Evolutionary conservation across 306 rosid genomes (phyloP).

Genomic region (Luffa acutangula): DNA sequence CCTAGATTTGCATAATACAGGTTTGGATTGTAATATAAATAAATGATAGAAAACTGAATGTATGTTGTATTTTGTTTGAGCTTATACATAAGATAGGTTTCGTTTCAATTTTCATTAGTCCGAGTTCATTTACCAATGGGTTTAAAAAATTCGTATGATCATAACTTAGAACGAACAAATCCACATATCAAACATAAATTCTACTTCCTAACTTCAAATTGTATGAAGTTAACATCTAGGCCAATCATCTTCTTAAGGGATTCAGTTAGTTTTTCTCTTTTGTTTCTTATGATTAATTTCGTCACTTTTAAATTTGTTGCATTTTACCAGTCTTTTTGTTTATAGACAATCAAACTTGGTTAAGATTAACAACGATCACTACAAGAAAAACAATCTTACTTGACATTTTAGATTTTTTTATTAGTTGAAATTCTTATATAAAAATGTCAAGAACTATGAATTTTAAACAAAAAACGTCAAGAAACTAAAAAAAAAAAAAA

Average conservation of each 20-base stretch:
- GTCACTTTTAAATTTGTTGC: background rate
- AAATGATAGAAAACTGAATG: background rate
- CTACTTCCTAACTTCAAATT: background rate
- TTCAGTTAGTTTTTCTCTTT: background rate
- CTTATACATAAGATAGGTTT: background rate
- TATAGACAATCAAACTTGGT: background rate
- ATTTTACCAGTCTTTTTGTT: background rate
- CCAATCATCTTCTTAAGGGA: background rate
- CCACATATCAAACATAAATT: background rate
- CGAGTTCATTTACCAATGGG: background rate
- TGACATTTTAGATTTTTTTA: too few species aligned
- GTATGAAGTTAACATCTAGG: background rate
- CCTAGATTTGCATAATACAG: background rate
- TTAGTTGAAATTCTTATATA: too few species aligned
- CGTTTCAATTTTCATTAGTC: too few species aligned
- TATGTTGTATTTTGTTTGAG: too few species aligned
- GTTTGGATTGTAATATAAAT: background rate
- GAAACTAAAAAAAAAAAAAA: too few species aligned
- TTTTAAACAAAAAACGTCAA: too few species aligned
- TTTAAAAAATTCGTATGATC: background rate
- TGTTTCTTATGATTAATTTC: background rate
- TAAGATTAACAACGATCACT: background rate
- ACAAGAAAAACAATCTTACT: too few species aligned
- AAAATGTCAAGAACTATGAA: too few species aligned
- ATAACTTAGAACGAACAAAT: background rate